Conservation (phyloP, 768 basidiomycete genomes). For the Hypsizygus marmoreus region DNA sequence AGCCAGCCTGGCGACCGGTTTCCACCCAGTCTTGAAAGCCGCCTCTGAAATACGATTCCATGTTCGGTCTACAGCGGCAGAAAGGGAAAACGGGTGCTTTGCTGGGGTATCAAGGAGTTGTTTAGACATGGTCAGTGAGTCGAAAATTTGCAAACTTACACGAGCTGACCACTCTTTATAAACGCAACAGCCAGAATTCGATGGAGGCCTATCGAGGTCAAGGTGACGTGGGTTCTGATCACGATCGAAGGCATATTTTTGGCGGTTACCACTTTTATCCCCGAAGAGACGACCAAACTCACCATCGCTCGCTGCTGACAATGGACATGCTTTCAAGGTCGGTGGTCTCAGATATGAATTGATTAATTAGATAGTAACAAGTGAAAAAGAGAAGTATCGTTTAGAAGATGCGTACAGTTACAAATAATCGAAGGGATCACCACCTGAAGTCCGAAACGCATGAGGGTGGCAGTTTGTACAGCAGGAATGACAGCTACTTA, state of each 20-base stretch:
- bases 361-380: too few species aligned
- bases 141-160: neutral
- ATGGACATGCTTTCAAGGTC: too few species aligned
- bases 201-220: too few species aligned
- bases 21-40: constrained; percentile 44
- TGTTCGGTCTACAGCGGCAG: constrained; percentile 39
- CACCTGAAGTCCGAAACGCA: too few species aligned
- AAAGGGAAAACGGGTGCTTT: constrained; percentile 46
- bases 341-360: too few species aligned
- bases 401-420: too few species aligned
- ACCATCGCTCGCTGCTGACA: too few species aligned
- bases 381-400: too few species aligned
- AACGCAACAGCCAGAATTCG: neutral
- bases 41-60: constrained; percentile 44
- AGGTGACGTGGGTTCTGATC: neutral
- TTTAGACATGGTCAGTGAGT: constrained; percentile 30
- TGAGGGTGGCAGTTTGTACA: too few species aligned
- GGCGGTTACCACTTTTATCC: neutral
- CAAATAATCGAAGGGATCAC: too few species aligned
- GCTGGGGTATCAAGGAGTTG: constrained; percentile 41
- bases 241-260: neutral
- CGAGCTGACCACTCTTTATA: neutral
- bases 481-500: too few species aligned
- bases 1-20: constrained; percentile 42
- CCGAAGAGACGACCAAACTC: too few species aligned